These are phyloP conservation scores for Musa acuminata DNA, from an alignment of 176 grass and related monocot genomes.

Conservation along the genomic window DNA sequence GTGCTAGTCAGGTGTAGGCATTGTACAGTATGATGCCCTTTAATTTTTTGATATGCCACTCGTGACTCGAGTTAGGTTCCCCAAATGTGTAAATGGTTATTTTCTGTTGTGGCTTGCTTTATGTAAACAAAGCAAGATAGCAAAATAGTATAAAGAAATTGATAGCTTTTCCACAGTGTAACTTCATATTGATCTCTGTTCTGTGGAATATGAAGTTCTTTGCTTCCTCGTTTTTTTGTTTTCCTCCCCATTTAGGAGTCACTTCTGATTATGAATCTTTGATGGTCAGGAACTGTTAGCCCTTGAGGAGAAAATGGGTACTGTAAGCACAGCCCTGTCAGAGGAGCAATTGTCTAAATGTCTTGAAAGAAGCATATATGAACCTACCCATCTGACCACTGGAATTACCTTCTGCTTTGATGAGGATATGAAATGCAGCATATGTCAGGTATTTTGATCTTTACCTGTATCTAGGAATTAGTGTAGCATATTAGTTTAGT, in stretches of 20 bases:
- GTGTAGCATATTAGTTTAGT: background rate
- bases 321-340: conserved; percentile 21
- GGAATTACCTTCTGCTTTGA: background rate
- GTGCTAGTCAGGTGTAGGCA: background rate
- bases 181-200: background rate
- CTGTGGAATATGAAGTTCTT: background rate
- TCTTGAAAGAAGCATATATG: conserved; percentile 17
- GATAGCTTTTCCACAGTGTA: background rate
- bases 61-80: too few relatives aligned
- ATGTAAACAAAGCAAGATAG: too few relatives aligned
- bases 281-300: conserved; percentile 15
- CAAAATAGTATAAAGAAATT: background rate
- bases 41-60: background rate
- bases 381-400: background rate
- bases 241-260: background rate
- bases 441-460: conserved; percentile 22
- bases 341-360: conserved; percentile 16
- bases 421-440: conserved; percentile 23
- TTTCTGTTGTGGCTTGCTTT: too few relatives aligned
- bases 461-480: background rate
- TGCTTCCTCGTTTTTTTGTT: background rate
- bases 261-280: background rate
- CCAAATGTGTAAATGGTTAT: too few relatives aligned
- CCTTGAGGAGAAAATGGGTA: conserved; percentile 23
- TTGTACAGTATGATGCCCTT: background rate